phyloP scores from a whole-genome alignment of 1,139 yeast species.

The Torulaspora globosa region DNA sequence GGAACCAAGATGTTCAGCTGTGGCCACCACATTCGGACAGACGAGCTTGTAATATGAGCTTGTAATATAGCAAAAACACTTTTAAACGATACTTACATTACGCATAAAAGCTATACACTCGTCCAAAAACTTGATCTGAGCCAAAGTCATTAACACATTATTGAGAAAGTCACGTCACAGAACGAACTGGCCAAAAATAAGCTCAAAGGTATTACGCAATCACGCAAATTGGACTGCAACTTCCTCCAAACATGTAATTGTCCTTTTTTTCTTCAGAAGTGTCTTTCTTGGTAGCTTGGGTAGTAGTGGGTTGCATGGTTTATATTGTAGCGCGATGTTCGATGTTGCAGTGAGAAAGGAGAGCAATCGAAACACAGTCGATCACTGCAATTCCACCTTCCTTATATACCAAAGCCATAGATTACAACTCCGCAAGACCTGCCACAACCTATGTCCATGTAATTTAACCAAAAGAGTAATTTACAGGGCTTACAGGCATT shows the following conservation, averaged over 20 bases:
- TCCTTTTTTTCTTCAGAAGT: slow-evolving; percentile 33
- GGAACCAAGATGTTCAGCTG: slow-evolving; percentile 14
- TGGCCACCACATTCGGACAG: slow-evolving; percentile 6
- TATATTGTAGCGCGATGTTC: not conserved
- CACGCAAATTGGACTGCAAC: slow-evolving; percentile 33
- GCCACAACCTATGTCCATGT: slow-evolving; percentile 2
- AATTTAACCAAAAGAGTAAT: slow-evolving; percentile 8
- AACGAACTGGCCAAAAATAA: not conserved
- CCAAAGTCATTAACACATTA: not conserved
- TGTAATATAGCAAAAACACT: not conserved
- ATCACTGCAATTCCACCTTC: not conserved
- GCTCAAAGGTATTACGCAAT: slow-evolving; percentile 19
- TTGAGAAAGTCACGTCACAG: not conserved
- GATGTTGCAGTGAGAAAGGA: not conserved
- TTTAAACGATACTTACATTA: slow-evolving; percentile 1
- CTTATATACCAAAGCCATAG: not conserved
- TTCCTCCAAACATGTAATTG: slow-evolving; percentile 31
- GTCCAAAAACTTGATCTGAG: slow-evolving; percentile 2
- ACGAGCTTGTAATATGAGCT: not conserved
- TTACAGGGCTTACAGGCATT: not conserved
- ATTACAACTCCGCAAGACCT: not conserved
- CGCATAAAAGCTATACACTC: not conserved
- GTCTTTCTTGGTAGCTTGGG: slow-evolving; percentile 31
- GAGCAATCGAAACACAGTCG: too few relatives aligned
- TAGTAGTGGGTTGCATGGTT: slow-evolving; percentile 31